phyloP scores from a whole-genome alignment of 1,139 yeast genomes.

The Blastobotrys persicus region DNA sequence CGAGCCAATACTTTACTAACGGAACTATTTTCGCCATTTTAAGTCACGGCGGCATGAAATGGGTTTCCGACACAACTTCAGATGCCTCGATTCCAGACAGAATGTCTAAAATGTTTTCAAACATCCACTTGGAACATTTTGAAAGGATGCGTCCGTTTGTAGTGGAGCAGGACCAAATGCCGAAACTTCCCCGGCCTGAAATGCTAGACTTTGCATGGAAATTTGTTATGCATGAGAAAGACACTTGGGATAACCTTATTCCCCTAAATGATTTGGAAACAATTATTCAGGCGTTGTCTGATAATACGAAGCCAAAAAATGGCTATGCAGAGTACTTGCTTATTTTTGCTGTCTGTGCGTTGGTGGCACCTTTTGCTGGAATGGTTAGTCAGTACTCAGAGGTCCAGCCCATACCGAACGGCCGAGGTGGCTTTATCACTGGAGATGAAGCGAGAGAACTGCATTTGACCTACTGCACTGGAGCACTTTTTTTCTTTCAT shows the following conservation, averaged over 20 bases:
- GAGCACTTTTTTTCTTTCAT: slow-evolving; percentile 25
- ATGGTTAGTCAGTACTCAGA: neutral
- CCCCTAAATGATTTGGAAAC: slow-evolving; percentile 23
- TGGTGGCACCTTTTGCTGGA: slow-evolving; percentile 19
- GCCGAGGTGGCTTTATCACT: slow-evolving; percentile 1
- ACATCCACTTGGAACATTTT: slow-evolving; percentile 32
- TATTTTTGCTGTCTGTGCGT: slow-evolving; percentile 23
- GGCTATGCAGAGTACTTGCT: slow-evolving; percentile 29
- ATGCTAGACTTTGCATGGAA: slow-evolving; percentile 9
- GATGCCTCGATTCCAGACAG: slow-evolving; percentile 30
- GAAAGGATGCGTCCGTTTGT: slow-evolving; percentile 34
- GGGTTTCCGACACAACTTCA: slow-evolving; percentile 41
- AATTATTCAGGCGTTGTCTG: slow-evolving; percentile 24
- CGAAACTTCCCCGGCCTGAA: slow-evolving; percentile 10
- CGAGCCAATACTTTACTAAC: slow-evolving; percentile 22
- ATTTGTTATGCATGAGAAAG: neutral
- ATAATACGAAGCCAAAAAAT: slow-evolving; percentile 17
- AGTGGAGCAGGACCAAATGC: slow-evolving; percentile 12
- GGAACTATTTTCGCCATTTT: slow-evolving; percentile 41
- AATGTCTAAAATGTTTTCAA: slow-evolving; percentile 27
- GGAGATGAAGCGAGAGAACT: slow-evolving; percentile 13
- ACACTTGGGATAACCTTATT: slow-evolving; percentile 20
- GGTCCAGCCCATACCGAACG: neutral
- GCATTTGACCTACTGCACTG: slow-evolving; percentile 16
- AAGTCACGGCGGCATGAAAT: slow-evolving; percentile 41